phyloP scores from a whole-genome alignment of 176 grass and related monocot species.

The Oryza officinalis region DNA sequence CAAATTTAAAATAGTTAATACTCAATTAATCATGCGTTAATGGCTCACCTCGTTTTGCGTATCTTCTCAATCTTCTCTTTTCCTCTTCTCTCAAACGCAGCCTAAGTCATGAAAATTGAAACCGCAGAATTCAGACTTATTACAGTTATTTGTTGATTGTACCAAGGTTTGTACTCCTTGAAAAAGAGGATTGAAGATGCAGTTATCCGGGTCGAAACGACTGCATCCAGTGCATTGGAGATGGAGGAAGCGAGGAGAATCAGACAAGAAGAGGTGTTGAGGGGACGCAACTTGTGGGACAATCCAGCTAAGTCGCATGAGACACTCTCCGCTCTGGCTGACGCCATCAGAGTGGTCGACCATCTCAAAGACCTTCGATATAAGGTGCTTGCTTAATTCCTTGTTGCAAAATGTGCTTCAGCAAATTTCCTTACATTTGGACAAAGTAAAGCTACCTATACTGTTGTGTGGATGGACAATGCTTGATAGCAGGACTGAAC shows the following conservation, averaged over 20 bases:
- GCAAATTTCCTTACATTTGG: background rate
- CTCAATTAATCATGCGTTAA: too few species aligned
- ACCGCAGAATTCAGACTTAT: background rate
- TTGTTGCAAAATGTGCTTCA: constrained; percentile 32
- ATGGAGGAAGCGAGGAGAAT: constrained; percentile 76
- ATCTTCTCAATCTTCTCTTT: too few species aligned
- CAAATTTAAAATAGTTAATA: too few species aligned
- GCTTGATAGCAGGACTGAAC: background rate
- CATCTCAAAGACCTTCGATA: constrained; percentile 84
- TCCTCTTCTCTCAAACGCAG: too few species aligned
- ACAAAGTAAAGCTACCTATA: background rate
- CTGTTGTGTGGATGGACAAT: background rate
- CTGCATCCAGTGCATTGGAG: constrained; percentile 59
- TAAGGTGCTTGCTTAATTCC: constrained; percentile 62
- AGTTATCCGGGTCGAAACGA: constrained; percentile 61
- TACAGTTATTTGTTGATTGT: background rate
- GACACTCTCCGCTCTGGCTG: constrained; percentile 65
- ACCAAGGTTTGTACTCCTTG: constrained; percentile 72
- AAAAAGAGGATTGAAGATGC: constrained; percentile 87
- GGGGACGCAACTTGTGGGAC: constrained; percentile 64
- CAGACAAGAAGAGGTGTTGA: constrained; percentile 69
- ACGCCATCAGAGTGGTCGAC: constrained; percentile 71
- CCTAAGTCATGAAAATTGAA: background rate
- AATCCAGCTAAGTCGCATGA: constrained; percentile 67
- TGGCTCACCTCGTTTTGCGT: too few species aligned